A percentile compares a stretch with the other conserved stretches of the same genome.
phyloP scores from a whole-genome alignment of 371 early-diverging fungal genomes.

The Mucor velutinosus region DNA sequence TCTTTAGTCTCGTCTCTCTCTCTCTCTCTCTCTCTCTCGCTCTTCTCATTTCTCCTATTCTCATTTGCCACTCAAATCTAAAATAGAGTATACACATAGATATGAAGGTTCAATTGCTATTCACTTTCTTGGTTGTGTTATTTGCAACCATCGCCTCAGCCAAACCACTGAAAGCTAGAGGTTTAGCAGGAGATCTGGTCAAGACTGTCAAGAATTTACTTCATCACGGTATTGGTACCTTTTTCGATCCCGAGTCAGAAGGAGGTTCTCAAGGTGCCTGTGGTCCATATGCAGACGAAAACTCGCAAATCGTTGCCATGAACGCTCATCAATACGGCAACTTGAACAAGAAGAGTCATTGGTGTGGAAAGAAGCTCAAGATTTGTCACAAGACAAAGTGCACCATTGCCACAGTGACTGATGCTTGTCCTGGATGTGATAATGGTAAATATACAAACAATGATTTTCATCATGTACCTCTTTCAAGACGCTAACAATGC shows the following conservation, averaged over 20 bases:
- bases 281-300: slow-evolving; percentile 29
- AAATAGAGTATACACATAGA: too few species aligned
- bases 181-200: slow-evolving; percentile 8
- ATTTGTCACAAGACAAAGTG: slow-evolving; percentile 27
- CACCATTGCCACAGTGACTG: slow-evolving; percentile 33
- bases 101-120: slow-evolving; percentile 12
- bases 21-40: neutral
- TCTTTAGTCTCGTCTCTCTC: neutral
- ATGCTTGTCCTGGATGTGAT: slow-evolving; percentile 40
- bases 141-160: neutral
- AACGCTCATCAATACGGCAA: slow-evolving; percentile 42
- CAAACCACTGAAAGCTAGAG: slow-evolving; percentile 18
- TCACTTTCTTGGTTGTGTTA: slow-evolving; percentile 1
- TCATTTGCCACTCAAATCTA: neutral
- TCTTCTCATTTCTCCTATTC: neutral
- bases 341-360: slow-evolving; percentile 30
- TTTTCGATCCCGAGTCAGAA: slow-evolving; percentile 36
- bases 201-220: slow-evolving; percentile 8
- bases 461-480: neutral
- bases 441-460: slow-evolving; percentile 20
- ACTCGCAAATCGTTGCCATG: slow-evolving; percentile 42
- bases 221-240: slow-evolving; percentile 25
- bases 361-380: slow-evolving; percentile 42
- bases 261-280: slow-evolving; percentile 38
- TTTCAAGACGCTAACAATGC: neutral